Base-by-base conservation (phyloP, 2,329 filamentous ascomycete genomes). In the Apiospora koreana region DNA sequence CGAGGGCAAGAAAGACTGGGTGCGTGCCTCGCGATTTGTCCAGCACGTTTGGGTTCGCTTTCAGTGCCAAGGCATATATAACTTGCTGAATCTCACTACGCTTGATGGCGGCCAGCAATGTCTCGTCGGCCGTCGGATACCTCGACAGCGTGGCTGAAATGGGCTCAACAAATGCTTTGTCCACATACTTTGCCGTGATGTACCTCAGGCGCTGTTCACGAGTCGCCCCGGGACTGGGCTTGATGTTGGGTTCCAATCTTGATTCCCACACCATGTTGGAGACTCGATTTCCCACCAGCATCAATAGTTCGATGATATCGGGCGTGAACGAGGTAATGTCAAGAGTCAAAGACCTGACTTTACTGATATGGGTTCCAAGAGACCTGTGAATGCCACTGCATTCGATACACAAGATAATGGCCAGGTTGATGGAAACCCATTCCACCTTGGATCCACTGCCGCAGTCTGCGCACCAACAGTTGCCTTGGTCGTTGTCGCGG, bases 241-340 rank as follows among this genome's bases (percentile, higher is more conserved):
- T 98, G 64, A 88, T 77, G 7, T 87, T 83, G 31, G 87, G 87
- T 71, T 98, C 94, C 31, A 98, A 86, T 72, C 85, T 93, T 18
- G 94, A 92, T 83, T 99, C 96, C 94, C 95, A 99, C 25, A 99
- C 87, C 91, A 95, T 95, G 81, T 99, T 99, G 76, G 95, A 96
- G 68, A 98, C 91, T 67, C 95, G 90, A 80, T 99, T 99, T 72
- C 97, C 97, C 73, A 99, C 91, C 71, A 95, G 91, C 70, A 98
- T 86, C 54, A 99, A 87, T 65, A 99, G 88, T 79, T 99, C 97
- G 80, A 99, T 93, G 79, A 98, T 97, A 84, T 99, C 97, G 76
- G 93, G 92, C 3, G 96, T 98, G 80, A 99, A 99, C 0, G 95
- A 98, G 69, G 93, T 95, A 74, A 97, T 97, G 79, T 99, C 96